Percentiles rank a stretch among this genome's conserved stretches.
phyloP scores from a whole-genome alignment of 768 basidiomycete species.

The Amanita molliuscula region DNA sequence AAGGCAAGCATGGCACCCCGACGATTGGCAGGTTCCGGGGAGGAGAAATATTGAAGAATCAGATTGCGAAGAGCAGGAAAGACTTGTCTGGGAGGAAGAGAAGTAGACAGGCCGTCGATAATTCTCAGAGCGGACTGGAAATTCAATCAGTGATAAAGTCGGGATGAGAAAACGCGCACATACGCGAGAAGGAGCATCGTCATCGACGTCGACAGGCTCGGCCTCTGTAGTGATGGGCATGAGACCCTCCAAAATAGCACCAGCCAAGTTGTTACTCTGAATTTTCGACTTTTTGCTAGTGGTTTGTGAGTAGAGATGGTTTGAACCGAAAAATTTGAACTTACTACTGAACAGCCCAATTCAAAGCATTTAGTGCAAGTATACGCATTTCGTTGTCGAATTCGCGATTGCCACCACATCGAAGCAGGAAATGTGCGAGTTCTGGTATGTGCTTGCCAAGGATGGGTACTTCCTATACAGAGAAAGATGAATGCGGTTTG shows the following conservation, averaged over 20 bases:
- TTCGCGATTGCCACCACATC: slow-evolving; percentile 66
- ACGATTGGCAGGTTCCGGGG: slow-evolving; percentile 65
- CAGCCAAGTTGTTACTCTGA: slow-evolving; percentile 75
- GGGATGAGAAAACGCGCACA: slow-evolving; percentile 14
- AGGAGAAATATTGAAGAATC: slow-evolving; percentile 78
- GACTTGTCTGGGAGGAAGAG: slow-evolving; percentile 88
- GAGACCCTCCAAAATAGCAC: slow-evolving; percentile 79
- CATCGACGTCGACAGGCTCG: slow-evolving; percentile 89
- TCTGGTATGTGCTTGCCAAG: slow-evolving; percentile 82
- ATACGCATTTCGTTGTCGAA: slow-evolving; percentile 77
- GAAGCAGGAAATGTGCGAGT: slow-evolving; percentile 81
- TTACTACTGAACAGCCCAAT: slow-evolving; percentile 96
- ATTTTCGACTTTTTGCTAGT: slow-evolving; percentile 92
- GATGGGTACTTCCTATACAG: slow-evolving; percentile 78
- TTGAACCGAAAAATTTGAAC: background rate
- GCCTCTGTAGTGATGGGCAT: slow-evolving; percentile 92
- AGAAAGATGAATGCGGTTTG: slow-evolving; percentile 2
- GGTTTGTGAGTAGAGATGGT: slow-evolving; percentile 4
- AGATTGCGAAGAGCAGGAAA: slow-evolving; percentile 84
- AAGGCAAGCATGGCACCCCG: slow-evolving; percentile 93
- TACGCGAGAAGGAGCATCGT: slow-evolving; percentile 87
- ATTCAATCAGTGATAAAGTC: background rate
- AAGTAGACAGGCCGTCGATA: slow-evolving; percentile 86
- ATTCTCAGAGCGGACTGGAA: slow-evolving; percentile 83
- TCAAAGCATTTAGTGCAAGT: slow-evolving; percentile 85